Percentiles rank a stretch among this genome's conserved stretches.
Conservation (phyloP, 345 rosid species). For the rapeseed (Brassica napus) region Da-Ae NC_063450.1:29885501-29886000, state of each 20-base stretch:
- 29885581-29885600: conserved; percentile 8
- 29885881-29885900: not conserved
- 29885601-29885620: not conserved
- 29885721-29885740: too few species aligned
- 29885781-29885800: too few species aligned
- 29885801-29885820: too few species aligned
- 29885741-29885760: too few species aligned
- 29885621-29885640: too few species aligned
- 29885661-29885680: too few species aligned
- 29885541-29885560: not conserved
- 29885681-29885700: too few species aligned
- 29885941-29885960: conserved; percentile 29
- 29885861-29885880: not conserved
- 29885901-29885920: not conserved
- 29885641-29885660: too few species aligned
- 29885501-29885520: not conserved
- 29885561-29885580: not conserved
- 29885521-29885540: not conserved
- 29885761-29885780: too few species aligned
- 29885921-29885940: conserved; percentile 16
- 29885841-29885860: too few species aligned
- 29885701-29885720: too few species aligned
- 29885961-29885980: conserved; percentile 8
- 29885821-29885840: too few species aligned
- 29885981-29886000: not conserved